phyloP scores from a whole-genome alignment of 352 stramenopile species.

The Globisporangium abappressorium region DNA sequence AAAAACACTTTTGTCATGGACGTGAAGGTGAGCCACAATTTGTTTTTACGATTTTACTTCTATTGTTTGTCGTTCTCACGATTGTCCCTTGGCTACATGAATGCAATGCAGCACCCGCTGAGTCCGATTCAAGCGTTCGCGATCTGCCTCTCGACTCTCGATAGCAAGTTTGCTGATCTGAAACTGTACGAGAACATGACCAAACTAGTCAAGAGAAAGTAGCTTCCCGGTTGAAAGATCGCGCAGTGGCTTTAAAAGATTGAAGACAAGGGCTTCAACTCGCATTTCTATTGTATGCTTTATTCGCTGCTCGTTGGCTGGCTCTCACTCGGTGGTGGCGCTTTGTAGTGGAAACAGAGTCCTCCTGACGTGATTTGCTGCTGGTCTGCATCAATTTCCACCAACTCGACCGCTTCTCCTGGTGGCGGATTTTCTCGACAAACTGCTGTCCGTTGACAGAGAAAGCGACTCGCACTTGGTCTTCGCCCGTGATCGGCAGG shows the following conservation, averaged over 20 bases:
- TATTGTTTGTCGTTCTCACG: neutral
- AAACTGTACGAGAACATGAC: slow-evolving; percentile 46
- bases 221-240: neutral
- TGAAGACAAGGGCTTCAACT: neutral
- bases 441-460: slow-evolving; percentile 23
- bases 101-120: slow-evolving; percentile 51
- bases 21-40: slow-evolving; percentile 43
- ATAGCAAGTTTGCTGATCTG: slow-evolving; percentile 67
- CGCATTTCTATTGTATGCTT: neutral
- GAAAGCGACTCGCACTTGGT: slow-evolving; percentile 15
- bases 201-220: slow-evolving; percentile 40
- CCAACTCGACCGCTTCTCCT: neutral
- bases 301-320: slow-evolving; percentile 6
- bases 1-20: slow-evolving; percentile 94
- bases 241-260: neutral
- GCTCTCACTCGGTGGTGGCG: neutral
- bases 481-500: slow-evolving; percentile 13
- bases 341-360: slow-evolving; percentile 16
- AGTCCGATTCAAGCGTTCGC: slow-evolving; percentile 86
- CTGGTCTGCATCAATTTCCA: neutral
- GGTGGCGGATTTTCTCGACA: neutral
- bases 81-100: neutral
- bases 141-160: slow-evolving; percentile 85
- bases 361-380: neutral
- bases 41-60: too few relatives aligned